Evolutionary conservation across 139 green algal species (phyloP), one percentile per base, ranked within the genome.

Genomic region (Picocystis salinarum): DNA sequence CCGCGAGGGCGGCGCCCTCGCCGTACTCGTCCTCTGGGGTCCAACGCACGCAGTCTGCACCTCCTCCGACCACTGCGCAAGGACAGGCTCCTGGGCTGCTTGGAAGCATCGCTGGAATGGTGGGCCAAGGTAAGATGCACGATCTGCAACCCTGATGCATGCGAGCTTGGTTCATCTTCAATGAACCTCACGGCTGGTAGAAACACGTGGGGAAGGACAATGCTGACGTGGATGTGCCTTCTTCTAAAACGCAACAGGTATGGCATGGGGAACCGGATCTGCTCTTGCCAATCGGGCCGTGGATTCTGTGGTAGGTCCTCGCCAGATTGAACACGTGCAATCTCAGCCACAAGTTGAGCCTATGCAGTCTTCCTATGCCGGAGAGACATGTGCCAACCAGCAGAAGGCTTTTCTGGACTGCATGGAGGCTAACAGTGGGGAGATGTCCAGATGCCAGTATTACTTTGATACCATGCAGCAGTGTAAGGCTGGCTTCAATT

Each of bases 381-480:
- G 23, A 17, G 54, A 64, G 6, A 15, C 54, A 4, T 64, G 55
- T 34, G 27, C n/a, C 19, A 52, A 36, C 25, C 55, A 64, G 17
- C 20, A 58, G 2, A 64, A 64, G 55, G 27, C 55, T 10, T 64
- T 64, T 34, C n/a, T 40, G 22, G 55, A 64, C 27, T 64, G 55
- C 33, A 17, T 64, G 11, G n/a, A 52, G 19, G 23, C 23, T 1
- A 61, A 64, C 23, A 27, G 25, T 20, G 25, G 10, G 18, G 53
- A 64, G 13, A 61, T 64, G 9, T 28, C 20, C 40, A 59, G 56
- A 23, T 64, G 55, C 28, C 55, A 64, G 55, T 64, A 64, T 40
- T 64, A 64, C 39, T n/a, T 66, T 13, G 54, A 64, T 33, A 66
- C 58, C 44, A 51, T 64, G 40, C 62, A 52, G 28, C 23, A 45